Evolutionary conservation across 495 filamentous ascomycete genomes (phyloP), one percentile per base, ranked within the genome.

Genomic region (Penicillium daleae): DNA sequence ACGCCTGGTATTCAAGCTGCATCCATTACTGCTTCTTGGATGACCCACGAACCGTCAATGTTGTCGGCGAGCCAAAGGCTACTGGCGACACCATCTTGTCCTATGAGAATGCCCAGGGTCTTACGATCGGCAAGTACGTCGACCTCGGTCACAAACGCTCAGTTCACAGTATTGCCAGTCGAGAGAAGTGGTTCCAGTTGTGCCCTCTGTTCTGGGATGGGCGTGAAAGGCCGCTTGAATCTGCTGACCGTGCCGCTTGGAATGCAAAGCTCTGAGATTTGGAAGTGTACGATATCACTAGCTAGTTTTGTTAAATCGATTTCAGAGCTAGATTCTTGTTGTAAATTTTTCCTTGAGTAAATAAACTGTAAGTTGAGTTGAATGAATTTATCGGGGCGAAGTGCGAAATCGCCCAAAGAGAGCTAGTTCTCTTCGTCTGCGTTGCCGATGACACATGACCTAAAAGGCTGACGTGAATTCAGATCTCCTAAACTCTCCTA

Each of bases 1-100:
- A 83, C 56, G 86, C 85, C 15, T 90, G 88, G 88, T 90, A 85
- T 79, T 85, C 84, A 17, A 84, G 82, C 66, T 74, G 85, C 70
- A 89, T 90, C 74, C 88, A 90, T 69, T 90, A 88, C 68, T 78
- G 86, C 61, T 90, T 87, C 74, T 77, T 90, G 40, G 88, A 90
- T 71, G 88, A 90, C 62, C 84, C 86, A 62, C 83, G 88, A 31
- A 90, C 88, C 4, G 75, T 69, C 60, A 71, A 76, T 56, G 83
- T 87, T 2, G 86, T 90, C 2, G 88, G 88, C 31, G 88, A 90
- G 78, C 87, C 88, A 53, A 84, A 84, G 68, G 83, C 82, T 32
- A 86, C 82, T 10, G 85, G 83, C 59, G 75, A 71, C 27, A 85
- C 80, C 5, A 85, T 90, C 19, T 77, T 90, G 46, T 83, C 83